Evolutionary conservation across 768 basidiomycete genomes (phyloP).

Genomic region (Amanita pseudoporphyria): DNA sequence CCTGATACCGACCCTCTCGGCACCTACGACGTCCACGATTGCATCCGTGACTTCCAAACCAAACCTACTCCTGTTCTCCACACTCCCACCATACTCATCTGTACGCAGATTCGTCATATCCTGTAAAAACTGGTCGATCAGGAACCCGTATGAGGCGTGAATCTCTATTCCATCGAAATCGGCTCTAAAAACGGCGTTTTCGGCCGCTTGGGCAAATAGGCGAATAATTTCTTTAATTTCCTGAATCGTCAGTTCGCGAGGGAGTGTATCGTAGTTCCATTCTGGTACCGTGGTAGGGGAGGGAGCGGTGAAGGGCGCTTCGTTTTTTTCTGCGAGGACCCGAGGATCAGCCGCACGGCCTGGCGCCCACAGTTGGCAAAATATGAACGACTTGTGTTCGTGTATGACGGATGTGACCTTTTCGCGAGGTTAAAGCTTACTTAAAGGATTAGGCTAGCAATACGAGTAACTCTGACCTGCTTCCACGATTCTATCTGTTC

Average conservation of each 20-base stretch:
- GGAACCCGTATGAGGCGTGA: conserved; percentile 35
- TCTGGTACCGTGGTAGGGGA: conserved; percentile 19
- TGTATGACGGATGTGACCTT: not conserved
- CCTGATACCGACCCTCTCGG: conserved; percentile 41
- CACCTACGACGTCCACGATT: conserved; percentile 41
- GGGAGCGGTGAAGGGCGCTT: conserved; percentile 20
- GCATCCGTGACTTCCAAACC: conserved; percentile 43
- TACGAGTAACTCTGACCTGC: too few species aligned
- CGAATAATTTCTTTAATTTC: too few species aligned
- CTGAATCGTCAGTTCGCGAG: too few species aligned
- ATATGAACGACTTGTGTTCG: conserved; percentile 28
- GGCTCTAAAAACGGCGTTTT: conserved; percentile 41
- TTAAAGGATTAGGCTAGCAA: too few species aligned
- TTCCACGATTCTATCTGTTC: too few species aligned
- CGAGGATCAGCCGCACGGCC: conserved; percentile 30
- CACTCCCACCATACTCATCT: conserved; percentile 59
- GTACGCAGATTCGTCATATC: conserved; percentile 44
- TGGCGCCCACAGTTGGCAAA: conserved; percentile 48
- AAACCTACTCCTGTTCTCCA: conserved; percentile 53
- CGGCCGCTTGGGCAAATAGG: conserved; percentile 44
- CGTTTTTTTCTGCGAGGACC: conserved; percentile 24
- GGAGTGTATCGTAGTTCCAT: conserved; percentile 11
- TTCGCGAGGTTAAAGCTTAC: conserved; percentile 32
- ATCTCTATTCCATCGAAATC: conserved; percentile 61
- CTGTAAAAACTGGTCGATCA: conserved; percentile 56